Percentiles rank a stretch among this genome's conserved stretches.
Evolutionary conservation across 2,329 filamentous ascomycete genomes (phyloP).

Genomic region (Fusarium bactridioides): DNA sequence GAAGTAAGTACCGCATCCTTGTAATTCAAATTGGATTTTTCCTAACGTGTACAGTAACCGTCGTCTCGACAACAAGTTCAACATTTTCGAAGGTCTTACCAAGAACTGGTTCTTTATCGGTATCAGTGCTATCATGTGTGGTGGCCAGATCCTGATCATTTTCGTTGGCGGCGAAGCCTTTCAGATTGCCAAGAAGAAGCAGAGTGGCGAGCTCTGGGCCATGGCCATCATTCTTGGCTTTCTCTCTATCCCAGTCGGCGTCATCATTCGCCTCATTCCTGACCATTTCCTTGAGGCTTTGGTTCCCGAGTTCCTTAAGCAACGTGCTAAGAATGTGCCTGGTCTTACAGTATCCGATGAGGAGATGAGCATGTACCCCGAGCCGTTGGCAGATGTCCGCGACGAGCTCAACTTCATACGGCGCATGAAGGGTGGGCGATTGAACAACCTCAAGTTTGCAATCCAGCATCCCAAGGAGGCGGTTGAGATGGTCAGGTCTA

Average conservation of each 20-base stretch:
- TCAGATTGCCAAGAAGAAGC: slow-evolving; percentile 66
- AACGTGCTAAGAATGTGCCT: slow-evolving; percentile 56
- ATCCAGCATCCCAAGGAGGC: slow-evolving; percentile 78
- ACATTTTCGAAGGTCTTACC: slow-evolving; percentile 89
- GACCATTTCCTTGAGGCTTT: slow-evolving; percentile 69
- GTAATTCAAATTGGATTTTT: not conserved
- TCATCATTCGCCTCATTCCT: slow-evolving; percentile 82
- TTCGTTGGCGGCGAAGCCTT: slow-evolving; percentile 86
- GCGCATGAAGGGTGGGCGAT: slow-evolving; percentile 79
- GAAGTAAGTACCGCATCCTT: slow-evolving; percentile 68
- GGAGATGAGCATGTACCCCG: slow-evolving; percentile 74
- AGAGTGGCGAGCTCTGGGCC: slow-evolving; percentile 83
- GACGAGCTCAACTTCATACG: slow-evolving; percentile 84
- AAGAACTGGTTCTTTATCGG: slow-evolving; percentile 88
- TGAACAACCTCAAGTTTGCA: slow-evolving; percentile 83
- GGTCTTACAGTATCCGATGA: slow-evolving; percentile 71
- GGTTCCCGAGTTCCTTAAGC: slow-evolving; percentile 63
- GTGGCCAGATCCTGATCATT: slow-evolving; percentile 87
- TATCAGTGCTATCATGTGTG: slow-evolving; percentile 88
- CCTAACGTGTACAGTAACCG: slow-evolving; percentile 69
- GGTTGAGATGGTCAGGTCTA: slow-evolving; percentile 64
- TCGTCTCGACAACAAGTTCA: slow-evolving; percentile 92
- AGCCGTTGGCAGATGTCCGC: slow-evolving; percentile 76
- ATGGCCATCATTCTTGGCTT: slow-evolving; percentile 85
- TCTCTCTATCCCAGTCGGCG: slow-evolving; percentile 84